A percentile compares a stretch with the other conserved stretches of the same genome.
Evolutionary conservation across 768 basidiomycete genomes (phyloP).

Genomic region (Boletus subparvulus): DNA sequence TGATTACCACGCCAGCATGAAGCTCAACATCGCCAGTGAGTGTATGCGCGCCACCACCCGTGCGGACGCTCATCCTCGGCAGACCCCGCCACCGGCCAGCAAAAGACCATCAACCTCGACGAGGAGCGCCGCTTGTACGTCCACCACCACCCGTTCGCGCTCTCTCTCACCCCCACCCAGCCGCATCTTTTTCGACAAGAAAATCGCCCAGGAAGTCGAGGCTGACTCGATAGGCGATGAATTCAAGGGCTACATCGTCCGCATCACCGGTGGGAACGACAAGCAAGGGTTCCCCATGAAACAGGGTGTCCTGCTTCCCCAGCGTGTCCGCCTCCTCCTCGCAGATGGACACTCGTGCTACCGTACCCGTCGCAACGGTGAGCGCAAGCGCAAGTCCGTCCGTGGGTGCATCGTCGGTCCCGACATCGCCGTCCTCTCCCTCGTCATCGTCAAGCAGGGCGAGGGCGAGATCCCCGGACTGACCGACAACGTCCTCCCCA

Average conservation of each 20-base stretch:
- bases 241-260: conserved; percentile 95
- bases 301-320: conserved; percentile 93
- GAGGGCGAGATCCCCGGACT: conserved; percentile 86
- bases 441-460: conserved; percentile 96
- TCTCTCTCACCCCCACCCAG: conserved; percentile 39
- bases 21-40: conserved; percentile 96
- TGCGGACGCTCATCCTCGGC: conserved; percentile 20
- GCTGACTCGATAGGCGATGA: conserved; percentile 91
- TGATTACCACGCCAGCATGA: conserved; percentile 59
- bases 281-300: conserved; percentile 99
- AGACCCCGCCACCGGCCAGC: conserved; percentile 97
- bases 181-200: conserved; percentile 96
- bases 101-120: conserved; percentile 94
- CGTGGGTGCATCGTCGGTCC: conserved; percentile 97
- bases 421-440: conserved; percentile 92
- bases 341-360: conserved; percentile 97
- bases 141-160: background rate
- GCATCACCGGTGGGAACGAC: conserved; percentile 98
- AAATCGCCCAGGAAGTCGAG: conserved; percentile 92
- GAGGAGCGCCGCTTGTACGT: conserved; percentile 84
- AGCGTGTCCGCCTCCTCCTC: conserved; percentile 93
- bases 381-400: conserved; percentile 98
- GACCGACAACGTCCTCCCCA: conserved; percentile 90
- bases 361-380: conserved; percentile 86
- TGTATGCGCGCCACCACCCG: conserved; percentile 5